Conservation (phyloP, 2,329 filamentous ascomycete species). For the Hypoxylon sp. region DNA sequence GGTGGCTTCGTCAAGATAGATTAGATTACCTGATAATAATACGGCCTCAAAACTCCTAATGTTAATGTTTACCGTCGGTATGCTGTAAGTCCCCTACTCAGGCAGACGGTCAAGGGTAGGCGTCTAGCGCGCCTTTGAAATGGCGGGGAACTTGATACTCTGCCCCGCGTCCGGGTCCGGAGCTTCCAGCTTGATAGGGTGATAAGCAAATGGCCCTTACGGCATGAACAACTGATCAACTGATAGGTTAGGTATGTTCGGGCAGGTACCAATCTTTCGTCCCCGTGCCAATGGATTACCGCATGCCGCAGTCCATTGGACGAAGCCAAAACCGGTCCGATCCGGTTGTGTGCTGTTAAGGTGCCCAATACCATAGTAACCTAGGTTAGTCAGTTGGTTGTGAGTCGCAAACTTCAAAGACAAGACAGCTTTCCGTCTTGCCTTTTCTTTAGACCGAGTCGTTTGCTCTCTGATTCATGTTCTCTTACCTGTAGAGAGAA, state of each 20-base stretch:
- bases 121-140: constrained; percentile 14
- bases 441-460: neutral
- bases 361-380: no score
- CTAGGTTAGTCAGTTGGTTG: constrained; percentile 5
- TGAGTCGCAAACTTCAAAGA: neutral
- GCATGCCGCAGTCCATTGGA: constrained; percentile 26
- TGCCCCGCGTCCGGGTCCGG: constrained; percentile 29
- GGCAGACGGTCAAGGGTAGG: constrained; percentile 11
- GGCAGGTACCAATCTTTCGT: constrained; percentile 13
- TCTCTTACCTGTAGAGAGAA: neutral
- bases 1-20: no score
- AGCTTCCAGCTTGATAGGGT: neutral
- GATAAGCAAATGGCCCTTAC: neutral
- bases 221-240: neutral
- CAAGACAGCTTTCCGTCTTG: constrained; percentile 6
- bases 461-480: neutral
- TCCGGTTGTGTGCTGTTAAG: neutral
- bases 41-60: no score
- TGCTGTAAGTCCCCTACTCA: no score
- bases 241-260: constrained; percentile 3
- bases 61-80: no score
- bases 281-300: constrained; percentile 24
- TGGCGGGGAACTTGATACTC: constrained; percentile 13
- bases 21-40: no score
- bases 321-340: constrained; percentile 16